Evolutionary conservation across 163 green algal species (phyloP), one percentile per base, ranked within the genome.

Genomic region (Chlorella variabilis): DNA sequence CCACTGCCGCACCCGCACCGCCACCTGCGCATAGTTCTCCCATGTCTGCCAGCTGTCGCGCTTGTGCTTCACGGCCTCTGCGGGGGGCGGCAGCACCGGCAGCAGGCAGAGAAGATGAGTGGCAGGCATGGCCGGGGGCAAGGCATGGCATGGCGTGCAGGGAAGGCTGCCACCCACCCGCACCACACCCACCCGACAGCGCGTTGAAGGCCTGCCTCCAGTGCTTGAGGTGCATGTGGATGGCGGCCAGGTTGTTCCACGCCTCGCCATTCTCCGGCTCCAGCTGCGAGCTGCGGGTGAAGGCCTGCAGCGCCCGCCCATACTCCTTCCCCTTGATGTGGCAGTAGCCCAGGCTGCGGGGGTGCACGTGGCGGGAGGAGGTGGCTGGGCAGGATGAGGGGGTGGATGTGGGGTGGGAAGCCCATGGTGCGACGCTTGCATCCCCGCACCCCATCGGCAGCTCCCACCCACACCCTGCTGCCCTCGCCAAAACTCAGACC

Each of bases 161-260:
- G n/a, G n/a, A n/a, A 54, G 45, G 45, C 45, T 11, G 45, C 45
- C 11, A 23, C 45, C 45, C 45, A 54, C 38, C 63, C 48, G 38
- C 65, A 25, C 25, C 9, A 17, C 36, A 9, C 74, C 11, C 58
- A 71, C 74, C 74, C n/a, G 74, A 48, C 36, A 90, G 82, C 56
- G 89, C 89, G n/a, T 71, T 84, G 71, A 85, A 91, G 33, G 90
- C 89, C 69, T 86, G 71, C 6, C 21, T 34, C 77, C 80, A 87
- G 34, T 42, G 75, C 62, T 70, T 31, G 11, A 75, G 45, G 49
- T 69, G 59, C 81, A 94, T 83, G 71, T 91, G 83, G 31, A 94
- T 78, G 48, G 94, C 94, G 8, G 91, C 94, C 31, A 98, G 79
- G 88, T 98, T 98, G 90, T 95, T 95, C 94, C 94, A 98, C 0